Conservation (phyloP, 1,284 basidiomycete genomes). For the Sutorius eximius region DNA sequence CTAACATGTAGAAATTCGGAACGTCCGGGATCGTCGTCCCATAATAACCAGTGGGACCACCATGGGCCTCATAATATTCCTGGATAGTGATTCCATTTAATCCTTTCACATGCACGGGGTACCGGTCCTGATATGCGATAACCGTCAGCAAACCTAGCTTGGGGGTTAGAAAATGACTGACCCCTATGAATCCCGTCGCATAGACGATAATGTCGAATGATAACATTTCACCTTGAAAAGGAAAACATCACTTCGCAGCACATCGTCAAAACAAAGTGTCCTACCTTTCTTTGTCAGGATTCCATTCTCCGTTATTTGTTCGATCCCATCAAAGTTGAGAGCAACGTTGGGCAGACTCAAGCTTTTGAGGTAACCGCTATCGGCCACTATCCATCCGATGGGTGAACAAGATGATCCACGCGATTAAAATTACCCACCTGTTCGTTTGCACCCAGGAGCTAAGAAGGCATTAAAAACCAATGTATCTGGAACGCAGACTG, state of each 20-base stretch:
- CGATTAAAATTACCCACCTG: slow-evolving; percentile 9
- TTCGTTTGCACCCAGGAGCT: slow-evolving; percentile 43
- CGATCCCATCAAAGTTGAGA: slow-evolving; percentile 42
- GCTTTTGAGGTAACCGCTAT: slow-evolving; percentile 41
- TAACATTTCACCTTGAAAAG: slow-evolving; percentile 24
- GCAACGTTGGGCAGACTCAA: slow-evolving; percentile 44
- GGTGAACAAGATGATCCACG: neutral
- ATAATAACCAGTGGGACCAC: slow-evolving; percentile 38
- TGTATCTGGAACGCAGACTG: neutral
- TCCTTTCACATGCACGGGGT: slow-evolving; percentile 31
- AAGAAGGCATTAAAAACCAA: neutral
- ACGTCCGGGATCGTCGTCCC: slow-evolving; percentile 39
- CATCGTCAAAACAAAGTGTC: neutral
- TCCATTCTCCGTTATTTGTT: slow-evolving; percentile 38
- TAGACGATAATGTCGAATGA: slow-evolving; percentile 36
- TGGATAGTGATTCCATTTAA: slow-evolving; percentile 27
- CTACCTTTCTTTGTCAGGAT: slow-evolving; percentile 39
- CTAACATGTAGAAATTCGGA: slow-evolving; percentile 40
- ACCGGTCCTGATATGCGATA: slow-evolving; percentile 24
- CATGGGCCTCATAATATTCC: slow-evolving; percentile 38
- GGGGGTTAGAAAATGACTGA: slow-evolving; percentile 7
- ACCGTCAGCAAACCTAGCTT: neutral
- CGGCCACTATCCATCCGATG: slow-evolving; percentile 29
- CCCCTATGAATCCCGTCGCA: slow-evolving; percentile 36
- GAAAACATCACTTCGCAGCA: neutral